phyloP scores from a whole-genome alignment of 306 rosid species.

The Lagenaria siceraria region DNA sequence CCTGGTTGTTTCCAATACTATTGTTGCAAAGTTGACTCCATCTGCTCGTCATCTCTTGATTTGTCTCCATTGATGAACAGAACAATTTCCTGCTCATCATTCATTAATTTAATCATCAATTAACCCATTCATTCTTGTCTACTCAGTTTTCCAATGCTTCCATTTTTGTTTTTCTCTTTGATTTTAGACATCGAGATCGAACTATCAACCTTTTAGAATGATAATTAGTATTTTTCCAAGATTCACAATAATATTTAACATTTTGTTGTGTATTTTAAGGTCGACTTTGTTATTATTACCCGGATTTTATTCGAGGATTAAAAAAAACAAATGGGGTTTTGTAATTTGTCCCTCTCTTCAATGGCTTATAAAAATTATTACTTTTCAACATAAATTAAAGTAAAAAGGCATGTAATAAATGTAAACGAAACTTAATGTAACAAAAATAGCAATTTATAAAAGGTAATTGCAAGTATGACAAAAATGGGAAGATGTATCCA shows the following conservation, averaged over 20 bases:
- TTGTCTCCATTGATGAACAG: slow-evolving; percentile 35
- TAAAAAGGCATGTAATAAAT: too few species aligned
- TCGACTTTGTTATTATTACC: too few species aligned
- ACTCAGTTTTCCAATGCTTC: background rate
- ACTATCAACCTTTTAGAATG: too few species aligned
- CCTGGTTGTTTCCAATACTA: slow-evolving; percentile 18
- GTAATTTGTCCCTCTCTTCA: too few species aligned
- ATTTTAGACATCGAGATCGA: too few species aligned
- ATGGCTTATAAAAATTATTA: too few species aligned
- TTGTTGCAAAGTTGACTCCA: background rate
- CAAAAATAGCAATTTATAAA: background rate
- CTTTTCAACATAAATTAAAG: too few species aligned
- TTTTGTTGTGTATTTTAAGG: background rate
- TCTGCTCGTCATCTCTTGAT: slow-evolving; percentile 23
- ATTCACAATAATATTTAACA: too few species aligned
- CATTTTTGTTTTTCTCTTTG: too few species aligned
- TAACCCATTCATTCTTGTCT: background rate
- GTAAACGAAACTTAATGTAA: background rate
- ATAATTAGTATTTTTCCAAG: too few species aligned
- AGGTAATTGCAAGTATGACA: background rate
- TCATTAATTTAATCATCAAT: background rate
- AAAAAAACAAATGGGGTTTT: background rate
- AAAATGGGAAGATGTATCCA: background rate
- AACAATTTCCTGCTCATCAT: slow-evolving; percentile 23
- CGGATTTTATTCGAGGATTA: background rate